Evolutionary conservation across 225 moss, liverwort and hornwort species (phyloP), one percentile per base, ranked within the genome.

Genomic region (Bryoerythrophyllum caledonicum): DNA sequence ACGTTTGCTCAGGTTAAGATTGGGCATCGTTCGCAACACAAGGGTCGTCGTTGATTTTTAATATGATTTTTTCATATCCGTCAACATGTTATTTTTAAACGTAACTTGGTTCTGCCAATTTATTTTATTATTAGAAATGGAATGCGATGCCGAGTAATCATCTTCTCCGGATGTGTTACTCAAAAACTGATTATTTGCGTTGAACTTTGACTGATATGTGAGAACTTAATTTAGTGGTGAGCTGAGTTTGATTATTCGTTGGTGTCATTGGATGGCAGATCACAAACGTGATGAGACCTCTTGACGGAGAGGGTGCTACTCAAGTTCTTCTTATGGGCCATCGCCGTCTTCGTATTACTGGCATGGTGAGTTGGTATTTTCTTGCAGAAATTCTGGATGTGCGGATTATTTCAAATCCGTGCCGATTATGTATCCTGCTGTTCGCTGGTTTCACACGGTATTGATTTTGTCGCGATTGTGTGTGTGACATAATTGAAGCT

Each of bases 291-390:
- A 49, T 49, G 48, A 49, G 48, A 49, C 48, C 48, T 17, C 48
- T 49, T 17, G 48, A 49, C 19, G 48, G 48, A 49, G 48, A 49
- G 48, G 48, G 48, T 49, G 76, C 84, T 49, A 88, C 90, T 48
- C 97, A 99, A 79, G 90, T 94, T 84, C 87, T 99, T 60, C 90
- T 38, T 49, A 99, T 99, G 97, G 97, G 97, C 34, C 94, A 95
- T 86, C 90, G 97, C 27, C 94, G 97, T 20, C 87, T 97, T 72
- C 88, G 93, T 48, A 91, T 94, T 3, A 97, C 97, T 43, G 93
- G 94, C 83, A 91, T 97, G 86, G 97, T 97, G 83, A 80, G 76
- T 67, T 75, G 8, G 27, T 67, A 63, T 58, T 67, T 25, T 53
- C 26, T 71, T 52, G 58, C 67, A 74, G 51, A 40, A 52, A 14